These are phyloP conservation scores for Plasmodium gallinaceum DNA, from an alignment of 169 alveolate genomes.

Conservation along the genomic window DNA sequence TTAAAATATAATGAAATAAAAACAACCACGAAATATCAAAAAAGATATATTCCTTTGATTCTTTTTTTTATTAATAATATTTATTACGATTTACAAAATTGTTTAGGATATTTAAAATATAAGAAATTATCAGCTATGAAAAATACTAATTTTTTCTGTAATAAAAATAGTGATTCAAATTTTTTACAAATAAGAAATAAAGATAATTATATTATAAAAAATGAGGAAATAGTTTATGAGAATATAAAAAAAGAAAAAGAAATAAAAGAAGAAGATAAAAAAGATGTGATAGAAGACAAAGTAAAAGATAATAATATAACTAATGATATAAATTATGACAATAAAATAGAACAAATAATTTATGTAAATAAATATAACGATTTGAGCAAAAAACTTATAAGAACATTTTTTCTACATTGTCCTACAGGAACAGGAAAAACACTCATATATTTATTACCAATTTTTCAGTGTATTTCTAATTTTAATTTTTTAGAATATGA, in stretches of 20 bases:
- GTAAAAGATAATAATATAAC: background rate
- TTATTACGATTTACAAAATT: constrained; percentile 6
- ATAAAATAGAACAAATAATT: constrained; percentile 14
- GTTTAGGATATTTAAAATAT: background rate
- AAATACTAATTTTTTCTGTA: background rate
- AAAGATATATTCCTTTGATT: constrained; percentile 31
- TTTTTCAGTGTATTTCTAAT: constrained; percentile 43
- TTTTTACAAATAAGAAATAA: background rate
- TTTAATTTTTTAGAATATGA: constrained; percentile 11
- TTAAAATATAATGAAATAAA: constrained; percentile 47
- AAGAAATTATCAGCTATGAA: background rate
- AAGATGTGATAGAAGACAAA: background rate
- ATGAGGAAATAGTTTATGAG: background rate
- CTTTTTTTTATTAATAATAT: constrained; percentile 33
- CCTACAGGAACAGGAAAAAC: constrained; percentile 76
- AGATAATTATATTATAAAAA: background rate
- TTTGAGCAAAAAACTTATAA: constrained; percentile 6
- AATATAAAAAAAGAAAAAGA: too few species aligned
- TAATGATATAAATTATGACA: background rate
- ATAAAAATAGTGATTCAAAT: too few species aligned
- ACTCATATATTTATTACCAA: constrained; percentile 29
- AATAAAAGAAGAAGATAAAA: background rate
- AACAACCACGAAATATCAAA: constrained; percentile 28
- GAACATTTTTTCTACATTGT: constrained; percentile 66
- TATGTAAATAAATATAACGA: constrained; percentile 54